phyloP scores from a whole-genome alignment of 148 eudicot genomes.

The Mesembryanthemum crystallinum region DNA sequence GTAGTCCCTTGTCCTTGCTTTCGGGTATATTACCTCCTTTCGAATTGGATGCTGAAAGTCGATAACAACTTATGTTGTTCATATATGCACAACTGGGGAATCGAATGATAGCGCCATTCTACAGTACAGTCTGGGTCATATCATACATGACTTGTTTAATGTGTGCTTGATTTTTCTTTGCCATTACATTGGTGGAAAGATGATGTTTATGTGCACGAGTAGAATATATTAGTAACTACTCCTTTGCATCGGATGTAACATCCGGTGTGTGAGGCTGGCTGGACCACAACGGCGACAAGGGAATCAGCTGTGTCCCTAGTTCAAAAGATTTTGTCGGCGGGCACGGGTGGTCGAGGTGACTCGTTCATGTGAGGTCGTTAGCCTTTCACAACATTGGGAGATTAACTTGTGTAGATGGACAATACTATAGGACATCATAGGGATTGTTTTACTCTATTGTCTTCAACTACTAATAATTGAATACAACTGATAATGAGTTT shows the following conservation, averaged over 20 bases:
- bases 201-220: conserved; percentile 1
- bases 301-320: not conserved
- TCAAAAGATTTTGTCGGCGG: not conserved
- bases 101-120: not conserved
- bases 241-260: no score
- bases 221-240: no score
- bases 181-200: not conserved
- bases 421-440: no score
- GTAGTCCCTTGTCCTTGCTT: not conserved
- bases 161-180: not conserved
- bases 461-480: no score
- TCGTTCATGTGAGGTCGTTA: no score
- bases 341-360: no score
- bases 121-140: no score
- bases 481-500: no score
- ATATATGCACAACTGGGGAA: not conserved
- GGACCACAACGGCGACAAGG: not conserved
- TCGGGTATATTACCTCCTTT: not conserved
- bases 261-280: not conserved
- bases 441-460: no score
- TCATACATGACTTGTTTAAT: no score
- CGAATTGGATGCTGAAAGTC: not conserved
- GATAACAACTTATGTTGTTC: not conserved
- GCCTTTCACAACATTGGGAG: no score
- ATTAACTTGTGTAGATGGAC: no score